A percentile compares a stretch with the other conserved stretches of the same genome.
phyloP scores from a whole-genome alignment of 495 filamentous ascomycete species.

The Penicillium paradoxum region DNA sequence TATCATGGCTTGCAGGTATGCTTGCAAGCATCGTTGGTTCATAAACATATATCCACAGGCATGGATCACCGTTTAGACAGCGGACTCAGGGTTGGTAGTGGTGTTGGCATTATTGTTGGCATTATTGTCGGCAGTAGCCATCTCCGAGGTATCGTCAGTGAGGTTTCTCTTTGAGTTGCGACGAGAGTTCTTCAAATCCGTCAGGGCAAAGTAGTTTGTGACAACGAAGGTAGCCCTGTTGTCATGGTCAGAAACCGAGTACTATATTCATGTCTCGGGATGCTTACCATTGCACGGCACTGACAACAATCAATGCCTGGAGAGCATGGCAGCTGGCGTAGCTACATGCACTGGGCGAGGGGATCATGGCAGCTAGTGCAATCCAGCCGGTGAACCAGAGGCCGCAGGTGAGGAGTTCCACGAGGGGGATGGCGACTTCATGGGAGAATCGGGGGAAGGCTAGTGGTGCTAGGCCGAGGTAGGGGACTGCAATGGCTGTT shows the following conservation, averaged over 20 bases:
- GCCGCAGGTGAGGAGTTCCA: conserved; percentile 19
- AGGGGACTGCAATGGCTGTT: conserved; percentile 52
- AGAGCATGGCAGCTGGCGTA: conserved; percentile 41
- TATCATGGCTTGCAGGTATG: no score
- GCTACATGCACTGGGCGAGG: conserved; percentile 36
- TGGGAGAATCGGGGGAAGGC: conserved; percentile 51
- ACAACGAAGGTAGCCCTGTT: conserved; percentile 38
- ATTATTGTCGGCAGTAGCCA: neutral
- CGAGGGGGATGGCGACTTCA: conserved; percentile 33
- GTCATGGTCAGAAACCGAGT: neutral
- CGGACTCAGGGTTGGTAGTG: neutral
- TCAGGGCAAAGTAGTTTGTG: conserved; percentile 35
- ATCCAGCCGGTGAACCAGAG: conserved; percentile 66
- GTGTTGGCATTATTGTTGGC: neutral
- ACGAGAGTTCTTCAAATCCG: conserved; percentile 5
- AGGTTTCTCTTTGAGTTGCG: conserved; percentile 1
- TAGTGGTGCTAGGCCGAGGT: conserved; percentile 55
- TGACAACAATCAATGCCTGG: conserved; percentile 42
- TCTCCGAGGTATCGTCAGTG: neutral
- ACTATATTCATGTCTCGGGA: neutral
- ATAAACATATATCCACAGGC: neutral
- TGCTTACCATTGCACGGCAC: conserved; percentile 46
- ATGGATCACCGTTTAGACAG: neutral
- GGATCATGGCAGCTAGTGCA: conserved; percentile 57
- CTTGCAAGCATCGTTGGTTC: neutral